Base-by-base conservation (phyloP, 1,284 basidiomycete genomes). In the Microstroma glucosiphilum region DNA sequence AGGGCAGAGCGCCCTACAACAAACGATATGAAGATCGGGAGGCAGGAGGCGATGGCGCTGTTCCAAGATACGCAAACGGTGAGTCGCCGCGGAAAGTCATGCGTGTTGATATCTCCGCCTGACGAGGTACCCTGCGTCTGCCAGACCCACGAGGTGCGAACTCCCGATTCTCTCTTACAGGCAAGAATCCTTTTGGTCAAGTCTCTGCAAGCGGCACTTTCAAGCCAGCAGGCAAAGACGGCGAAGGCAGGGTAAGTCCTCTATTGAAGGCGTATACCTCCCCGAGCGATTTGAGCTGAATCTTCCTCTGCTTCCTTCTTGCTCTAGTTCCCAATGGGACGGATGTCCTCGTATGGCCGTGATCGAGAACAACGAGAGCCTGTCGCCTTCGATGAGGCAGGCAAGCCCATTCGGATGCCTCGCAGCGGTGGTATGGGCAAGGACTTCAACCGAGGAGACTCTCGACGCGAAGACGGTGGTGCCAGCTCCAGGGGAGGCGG, bases 141-240 rank as follows among this genome's bases (percentile, higher is more conserved):
- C 53, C 23, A 17, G n/a, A 17, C 15, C 23, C 41, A 57, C 40
- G 65, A 55, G 59, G 66, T 7, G 46, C 58, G 26, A 41, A 61
- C 19, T 61, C 71, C 19, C 61, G 68, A 30, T 60, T 62, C 53
- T 61, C 68, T 15, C 69, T 68, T 21, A 66, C 71, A 7, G 72
- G 72, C 53, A 75, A 75, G 60, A 75, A 75, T 41, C 72, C 72
- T 0, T 75, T 75, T 46, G 72, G 72, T 9, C 72, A 75, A 56
- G 63, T 75, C 40, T 75, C 72, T 9, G 69, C 71, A 26, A 68
- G 67, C 43, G 72, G 72, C 23, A 69, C 72, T 17, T 75, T 75
- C 68, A 66, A 66, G 51, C 72, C 72, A 30, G 72, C 72, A 40
- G 72, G 72, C 49, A 73, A 59, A 49, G 61, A 62, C 21, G 21